A percentile compares a stretch with the other conserved stretches of the same genome.
phyloP scores from a whole-genome alignment of 1,284 basidiomycete species.

The Malassezia nana region DNA sequence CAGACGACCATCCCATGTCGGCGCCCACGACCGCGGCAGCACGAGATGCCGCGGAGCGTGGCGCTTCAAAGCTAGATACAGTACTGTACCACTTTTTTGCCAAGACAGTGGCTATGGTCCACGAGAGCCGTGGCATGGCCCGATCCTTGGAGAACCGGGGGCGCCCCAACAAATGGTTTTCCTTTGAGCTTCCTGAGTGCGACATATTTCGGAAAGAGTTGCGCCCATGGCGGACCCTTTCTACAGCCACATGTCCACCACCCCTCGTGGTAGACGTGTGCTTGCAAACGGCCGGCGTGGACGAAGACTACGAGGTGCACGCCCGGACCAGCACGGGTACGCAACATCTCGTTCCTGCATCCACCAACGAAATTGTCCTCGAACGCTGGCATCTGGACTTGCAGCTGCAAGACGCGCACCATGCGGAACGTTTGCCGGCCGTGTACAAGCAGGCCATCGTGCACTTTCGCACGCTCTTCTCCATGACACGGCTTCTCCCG shows the following conservation, averaged over 20 bases:
- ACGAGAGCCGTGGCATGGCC: conserved; percentile 3
- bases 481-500: conserved; percentile 12
- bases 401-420: neutral
- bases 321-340: neutral
- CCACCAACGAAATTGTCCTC: neutral
- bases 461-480: conserved; percentile 17
- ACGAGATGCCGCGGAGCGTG: conserved; percentile 4
- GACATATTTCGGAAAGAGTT: neutral
- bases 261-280: conserved; percentile 6
- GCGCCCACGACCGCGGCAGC: conserved; percentile 1
- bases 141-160: neutral
- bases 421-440: conserved; percentile 6
- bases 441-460: conserved; percentile 19
- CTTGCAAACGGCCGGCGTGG: conserved; percentile 1
- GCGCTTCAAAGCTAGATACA: conserved; percentile 8
- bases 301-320: conserved; percentile 5
- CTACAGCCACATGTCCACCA: neutral
- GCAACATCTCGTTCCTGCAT: neutral
- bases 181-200: conserved; percentile 6
- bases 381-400: conserved; percentile 15
- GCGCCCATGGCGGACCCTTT: conserved; percentile 15
- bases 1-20: neutral
- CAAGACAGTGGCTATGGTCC: conserved; percentile 16
- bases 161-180: conserved; percentile 16
- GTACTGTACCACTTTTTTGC: conserved; percentile 17